Evolutionary conservation across 495 filamentous ascomycete genomes (phyloP).

Genomic region (Pseudomonodictys pantanalensis): DNA sequence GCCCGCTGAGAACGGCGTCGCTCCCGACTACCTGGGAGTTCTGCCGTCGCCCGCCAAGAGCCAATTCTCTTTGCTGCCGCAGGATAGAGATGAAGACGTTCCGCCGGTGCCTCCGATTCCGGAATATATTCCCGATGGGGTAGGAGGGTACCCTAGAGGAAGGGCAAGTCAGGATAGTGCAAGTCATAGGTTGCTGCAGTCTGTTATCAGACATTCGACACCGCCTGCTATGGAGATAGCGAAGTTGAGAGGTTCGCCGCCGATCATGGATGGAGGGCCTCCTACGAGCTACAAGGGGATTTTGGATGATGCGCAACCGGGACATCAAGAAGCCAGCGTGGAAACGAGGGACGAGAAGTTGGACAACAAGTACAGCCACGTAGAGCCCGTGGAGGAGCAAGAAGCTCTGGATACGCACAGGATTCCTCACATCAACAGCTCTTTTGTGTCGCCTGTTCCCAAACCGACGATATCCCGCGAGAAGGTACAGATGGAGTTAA

Average conservation of each 20-base stretch:
- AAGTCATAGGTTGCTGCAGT: slow-evolving; percentile 22
- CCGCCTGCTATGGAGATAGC: slow-evolving; percentile 3
- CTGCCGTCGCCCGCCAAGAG: slow-evolving; percentile 33
- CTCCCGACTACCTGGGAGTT: slow-evolving; percentile 31
- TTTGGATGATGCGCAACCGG: neutral
- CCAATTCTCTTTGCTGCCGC: slow-evolving; percentile 19
- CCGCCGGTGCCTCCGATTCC: slow-evolving; percentile 30
- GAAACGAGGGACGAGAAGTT: too few relatives aligned
- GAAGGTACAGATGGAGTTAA: too few relatives aligned
- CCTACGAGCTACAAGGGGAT: neutral
- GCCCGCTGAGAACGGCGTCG: slow-evolving; percentile 28
- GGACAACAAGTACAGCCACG: too few relatives aligned
- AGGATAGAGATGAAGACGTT: slow-evolving; percentile 22
- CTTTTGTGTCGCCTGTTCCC: too few relatives aligned
- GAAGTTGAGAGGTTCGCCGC: neutral
- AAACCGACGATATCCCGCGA: too few relatives aligned
- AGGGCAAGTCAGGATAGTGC: slow-evolving; percentile 5
- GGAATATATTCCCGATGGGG: slow-evolving; percentile 14
- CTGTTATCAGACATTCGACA: slow-evolving; percentile 27
- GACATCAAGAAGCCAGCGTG: neutral
- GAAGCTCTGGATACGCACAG: too few relatives aligned
- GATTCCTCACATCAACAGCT: too few relatives aligned
- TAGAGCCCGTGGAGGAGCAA: too few relatives aligned
- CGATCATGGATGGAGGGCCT: neutral
- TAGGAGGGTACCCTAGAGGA: slow-evolving; percentile 5